phyloP scores from a whole-genome alignment of 2,329 filamentous ascomycete species.

The Neofusicoccum parvum region DNA sequence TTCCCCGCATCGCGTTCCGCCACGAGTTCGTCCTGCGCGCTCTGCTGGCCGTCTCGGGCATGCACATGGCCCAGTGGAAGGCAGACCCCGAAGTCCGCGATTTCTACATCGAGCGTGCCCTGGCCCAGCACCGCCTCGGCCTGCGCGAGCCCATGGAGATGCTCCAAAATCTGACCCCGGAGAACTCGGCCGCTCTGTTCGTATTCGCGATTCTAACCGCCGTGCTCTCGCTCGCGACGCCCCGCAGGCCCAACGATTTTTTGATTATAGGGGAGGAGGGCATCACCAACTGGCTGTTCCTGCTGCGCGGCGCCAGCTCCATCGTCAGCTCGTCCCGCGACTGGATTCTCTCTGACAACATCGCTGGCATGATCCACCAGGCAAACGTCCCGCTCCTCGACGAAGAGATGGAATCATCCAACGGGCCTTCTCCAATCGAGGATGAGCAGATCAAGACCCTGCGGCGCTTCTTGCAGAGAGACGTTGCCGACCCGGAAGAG shows the following conservation, averaged over 20 bases:
- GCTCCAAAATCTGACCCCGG: background rate
- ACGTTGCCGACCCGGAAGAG: background rate
- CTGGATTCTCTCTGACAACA: constrained; percentile 6
- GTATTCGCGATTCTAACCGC: constrained; percentile 4
- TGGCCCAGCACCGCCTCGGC: constrained; percentile 1
- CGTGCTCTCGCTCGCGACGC: background rate
- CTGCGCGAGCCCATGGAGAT: constrained; percentile 4
- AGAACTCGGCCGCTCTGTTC: background rate
- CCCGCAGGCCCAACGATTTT: constrained; percentile 6
- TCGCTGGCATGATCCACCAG: constrained; percentile 2
- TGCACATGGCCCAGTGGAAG: constrained; percentile 45
- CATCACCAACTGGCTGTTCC: constrained; percentile 6
- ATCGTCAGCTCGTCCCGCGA: background rate
- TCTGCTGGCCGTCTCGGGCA: constrained; percentile 47
- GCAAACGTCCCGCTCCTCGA: constrained; percentile 1
- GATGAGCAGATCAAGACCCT: constrained; percentile 34
- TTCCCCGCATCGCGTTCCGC: constrained; percentile 41
- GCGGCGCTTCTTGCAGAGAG: constrained; percentile 10
- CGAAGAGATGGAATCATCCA: background rate
- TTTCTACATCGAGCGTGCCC: background rate
- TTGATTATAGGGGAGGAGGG: background rate
- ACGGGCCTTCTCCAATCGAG: constrained; percentile 27
- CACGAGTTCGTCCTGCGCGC: constrained; percentile 48
- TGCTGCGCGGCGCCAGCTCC: constrained; percentile 7
- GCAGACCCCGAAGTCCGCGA: constrained; percentile 24